phyloP scores from a whole-genome alignment of 2,329 filamentous ascomycete species.

The Xylaria sp. region DNA sequence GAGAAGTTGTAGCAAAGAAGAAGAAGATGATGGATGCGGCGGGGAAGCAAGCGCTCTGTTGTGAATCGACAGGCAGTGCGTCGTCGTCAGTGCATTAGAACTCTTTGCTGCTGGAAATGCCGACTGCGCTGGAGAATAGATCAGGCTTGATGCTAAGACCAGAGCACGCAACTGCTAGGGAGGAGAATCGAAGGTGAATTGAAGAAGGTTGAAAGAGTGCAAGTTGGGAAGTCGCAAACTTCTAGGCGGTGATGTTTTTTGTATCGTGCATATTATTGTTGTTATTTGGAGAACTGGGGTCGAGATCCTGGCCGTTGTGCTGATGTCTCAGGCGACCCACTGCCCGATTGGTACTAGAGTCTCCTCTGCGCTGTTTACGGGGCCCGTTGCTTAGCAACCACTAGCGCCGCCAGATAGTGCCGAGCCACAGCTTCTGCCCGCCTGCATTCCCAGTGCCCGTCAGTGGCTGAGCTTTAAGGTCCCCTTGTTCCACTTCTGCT shows the following conservation, averaged over 20 bases:
- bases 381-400: conserved; percentile 46
- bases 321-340: conserved; percentile 43
- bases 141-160: not conserved
- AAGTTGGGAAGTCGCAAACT: conserved; percentile 22
- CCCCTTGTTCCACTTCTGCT: not conserved
- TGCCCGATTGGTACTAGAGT: conserved; percentile 38
- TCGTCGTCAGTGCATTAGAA: conserved; percentile 22
- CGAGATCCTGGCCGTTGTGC: conserved; percentile 40
- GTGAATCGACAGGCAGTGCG: not conserved
- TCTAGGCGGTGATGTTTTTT: conserved; percentile 49
- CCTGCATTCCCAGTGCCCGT: not conserved
- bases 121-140: not conserved
- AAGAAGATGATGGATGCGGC: not conserved
- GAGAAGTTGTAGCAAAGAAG: conserved; percentile 6
- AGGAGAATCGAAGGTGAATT: conserved; percentile 16
- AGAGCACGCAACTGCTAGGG: not conserved
- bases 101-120: not conserved
- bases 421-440: conserved; percentile 8
- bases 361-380: conserved; percentile 38
- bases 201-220: conserved; percentile 30
- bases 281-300: conserved; percentile 44
- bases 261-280: conserved; percentile 48
- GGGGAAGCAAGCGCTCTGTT: not conserved
- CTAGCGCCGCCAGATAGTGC: not conserved
- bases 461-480: not conserved